A percentile compares a stretch with the other conserved stretches of the same genome.
Conservation (phyloP, 164 flowering plant genomes). For the Chimonanthus salicifolius region DNA sequence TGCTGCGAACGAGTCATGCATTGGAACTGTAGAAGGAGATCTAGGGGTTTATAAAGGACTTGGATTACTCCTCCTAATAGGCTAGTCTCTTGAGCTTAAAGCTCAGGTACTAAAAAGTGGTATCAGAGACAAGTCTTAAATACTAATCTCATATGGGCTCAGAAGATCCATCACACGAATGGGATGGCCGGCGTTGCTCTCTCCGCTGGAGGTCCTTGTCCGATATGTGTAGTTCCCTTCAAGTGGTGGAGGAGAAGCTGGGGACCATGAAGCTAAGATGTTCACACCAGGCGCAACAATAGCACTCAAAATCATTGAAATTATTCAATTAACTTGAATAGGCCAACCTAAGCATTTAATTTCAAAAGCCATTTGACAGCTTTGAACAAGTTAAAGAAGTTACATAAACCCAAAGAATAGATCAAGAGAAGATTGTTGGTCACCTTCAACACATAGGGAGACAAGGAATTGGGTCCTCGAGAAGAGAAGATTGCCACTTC, state of each 20-base stretch:
- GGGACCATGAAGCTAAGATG: slow-evolving; percentile 48
- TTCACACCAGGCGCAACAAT: slow-evolving; percentile 62
- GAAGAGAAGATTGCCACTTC: slow-evolving; percentile 47
- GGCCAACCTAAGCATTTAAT: not conserved
- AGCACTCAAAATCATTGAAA: slow-evolving; percentile 1
- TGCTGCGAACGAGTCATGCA: too few species aligned
- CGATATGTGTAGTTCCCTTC: not conserved
- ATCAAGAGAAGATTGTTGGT: not conserved
- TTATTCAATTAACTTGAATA: not conserved
- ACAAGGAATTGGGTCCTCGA: slow-evolving; percentile 48
- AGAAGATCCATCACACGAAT: too few species aligned
- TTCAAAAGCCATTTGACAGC: not conserved
- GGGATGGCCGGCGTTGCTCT: too few species aligned
- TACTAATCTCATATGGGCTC: too few species aligned
- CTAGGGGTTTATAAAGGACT: too few species aligned
- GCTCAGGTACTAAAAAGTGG: too few species aligned
- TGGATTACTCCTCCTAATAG: too few species aligned
- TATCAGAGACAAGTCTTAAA: too few species aligned
- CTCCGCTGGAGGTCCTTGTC: too few species aligned
- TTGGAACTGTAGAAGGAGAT: too few species aligned
- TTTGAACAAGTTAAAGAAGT: not conserved
- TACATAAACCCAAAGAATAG: not conserved
- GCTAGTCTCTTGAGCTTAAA: too few species aligned
- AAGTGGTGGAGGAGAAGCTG: slow-evolving; percentile 12
- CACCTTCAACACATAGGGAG: slow-evolving; percentile 48